A percentile compares a stretch with the other conserved stretches of the same genome.
Conservation (phyloP, 106 monocot species). For the Acorus gramineus region DNA sequence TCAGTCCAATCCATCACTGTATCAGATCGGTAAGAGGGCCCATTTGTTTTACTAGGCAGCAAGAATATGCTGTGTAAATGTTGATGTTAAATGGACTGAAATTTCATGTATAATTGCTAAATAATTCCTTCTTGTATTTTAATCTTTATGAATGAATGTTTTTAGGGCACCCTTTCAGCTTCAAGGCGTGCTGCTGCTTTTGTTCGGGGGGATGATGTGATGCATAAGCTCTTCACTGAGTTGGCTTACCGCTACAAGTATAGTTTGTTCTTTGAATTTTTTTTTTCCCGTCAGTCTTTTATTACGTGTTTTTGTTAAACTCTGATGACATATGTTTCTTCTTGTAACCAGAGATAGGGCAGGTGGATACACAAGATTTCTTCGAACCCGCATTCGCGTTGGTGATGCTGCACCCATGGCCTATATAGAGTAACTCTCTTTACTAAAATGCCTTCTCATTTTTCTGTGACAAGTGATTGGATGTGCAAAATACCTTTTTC, state of each 20-base stretch:
- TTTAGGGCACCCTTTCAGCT: conserved; percentile 78
- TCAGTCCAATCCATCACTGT: too few relatives aligned
- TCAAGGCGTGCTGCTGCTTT: conserved; percentile 81
- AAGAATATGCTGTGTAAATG: too few relatives aligned
- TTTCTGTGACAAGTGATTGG: not conserved
- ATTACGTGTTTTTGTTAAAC: not conserved
- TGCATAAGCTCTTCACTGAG: conserved; percentile 94
- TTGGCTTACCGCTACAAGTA: conserved; percentile 96
- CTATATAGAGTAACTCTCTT: conserved; percentile 74
- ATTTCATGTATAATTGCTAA: not conserved
- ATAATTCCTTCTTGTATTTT: not conserved
- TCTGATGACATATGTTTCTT: conserved; percentile 2
- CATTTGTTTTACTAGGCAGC: too few relatives aligned
- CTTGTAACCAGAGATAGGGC: conserved; percentile 53
- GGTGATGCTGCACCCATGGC: conserved; percentile 99
- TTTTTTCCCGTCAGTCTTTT: not conserved
- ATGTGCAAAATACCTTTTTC: too few relatives aligned
- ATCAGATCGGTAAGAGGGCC: too few relatives aligned
- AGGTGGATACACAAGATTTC: conserved; percentile 93
- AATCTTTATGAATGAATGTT: not conserved
- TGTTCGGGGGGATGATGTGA: conserved; percentile 93
- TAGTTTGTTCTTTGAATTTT: not conserved
- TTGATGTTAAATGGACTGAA: not conserved
- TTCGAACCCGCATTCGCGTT: conserved; percentile 86
- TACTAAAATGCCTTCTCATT: not conserved